Evolutionary conservation across 768 basidiomycete genomes (phyloP).

Genomic region (Sporobolomyces roseus): DNA sequence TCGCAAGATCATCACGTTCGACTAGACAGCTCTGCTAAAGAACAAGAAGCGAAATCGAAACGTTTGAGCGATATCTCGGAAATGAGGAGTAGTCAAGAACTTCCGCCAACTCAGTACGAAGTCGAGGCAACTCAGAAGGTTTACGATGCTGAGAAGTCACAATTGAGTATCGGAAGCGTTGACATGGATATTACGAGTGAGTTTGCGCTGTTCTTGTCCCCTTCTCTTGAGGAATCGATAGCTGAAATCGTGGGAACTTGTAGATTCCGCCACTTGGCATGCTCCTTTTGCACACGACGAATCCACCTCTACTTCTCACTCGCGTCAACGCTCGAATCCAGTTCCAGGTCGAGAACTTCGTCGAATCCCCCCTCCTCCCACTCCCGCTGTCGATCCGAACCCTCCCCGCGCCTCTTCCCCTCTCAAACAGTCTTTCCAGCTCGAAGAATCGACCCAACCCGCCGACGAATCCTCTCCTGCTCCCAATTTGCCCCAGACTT

Average conservation of each 20-base stretch:
- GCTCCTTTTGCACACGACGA: constrained; percentile 10
- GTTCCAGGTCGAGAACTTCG: constrained; percentile 13
- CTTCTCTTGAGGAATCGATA: not conserved
- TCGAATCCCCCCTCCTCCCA: constrained; percentile 7
- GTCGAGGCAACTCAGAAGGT: constrained; percentile 27
- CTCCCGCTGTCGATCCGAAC: not conserved
- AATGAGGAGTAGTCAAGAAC: constrained; percentile 16
- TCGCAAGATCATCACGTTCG: not conserved
- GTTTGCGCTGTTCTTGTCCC: not conserved
- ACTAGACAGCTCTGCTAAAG: constrained; percentile 2
- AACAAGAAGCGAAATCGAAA: not conserved
- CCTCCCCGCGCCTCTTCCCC: not conserved
- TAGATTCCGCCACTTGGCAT: constrained; percentile 24
- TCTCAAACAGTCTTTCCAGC: not conserved
- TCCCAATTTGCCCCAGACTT: not conserved
- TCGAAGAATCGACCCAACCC: not conserved
- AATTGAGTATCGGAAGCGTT: not conserved
- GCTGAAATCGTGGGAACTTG: not conserved
- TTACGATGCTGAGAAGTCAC: constrained; percentile 26
- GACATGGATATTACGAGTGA: not conserved
- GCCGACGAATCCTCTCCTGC: not conserved
- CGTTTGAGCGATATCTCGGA: constrained; percentile 30
- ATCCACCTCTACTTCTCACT: not conserved
- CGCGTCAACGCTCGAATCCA: not conserved
- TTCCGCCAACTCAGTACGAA: constrained; percentile 23